These are phyloP conservation scores for Asterionellopsis glacialis DNA, from an alignment of 108 stramenopile genomes.

Conservation along the genomic window DNA sequence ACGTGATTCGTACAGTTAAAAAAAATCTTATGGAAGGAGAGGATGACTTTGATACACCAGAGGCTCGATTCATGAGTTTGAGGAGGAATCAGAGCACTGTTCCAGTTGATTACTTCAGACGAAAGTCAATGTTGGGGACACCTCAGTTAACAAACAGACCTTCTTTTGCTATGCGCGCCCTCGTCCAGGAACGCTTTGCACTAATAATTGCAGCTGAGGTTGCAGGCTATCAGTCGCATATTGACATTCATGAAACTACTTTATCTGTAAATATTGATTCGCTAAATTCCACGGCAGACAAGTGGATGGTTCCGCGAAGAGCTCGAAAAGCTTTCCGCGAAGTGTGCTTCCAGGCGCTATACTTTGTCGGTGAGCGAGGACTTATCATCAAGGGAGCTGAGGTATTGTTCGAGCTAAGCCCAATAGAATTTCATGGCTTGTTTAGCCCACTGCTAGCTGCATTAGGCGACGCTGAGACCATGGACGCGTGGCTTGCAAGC, in stretches of 20 bases:
- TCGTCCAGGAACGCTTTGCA: conserved; percentile 79
- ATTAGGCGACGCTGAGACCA: conserved; percentile 75
- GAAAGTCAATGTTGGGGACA: neutral
- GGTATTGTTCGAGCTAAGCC: conserved; percentile 62
- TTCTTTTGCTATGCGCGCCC: conserved; percentile 66
- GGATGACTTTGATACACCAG: conserved; percentile 10
- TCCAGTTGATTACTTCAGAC: conserved; percentile 11
- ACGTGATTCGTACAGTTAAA: conserved; percentile 36
- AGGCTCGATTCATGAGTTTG: conserved; percentile 26
- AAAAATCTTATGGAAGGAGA: conserved; percentile 4
- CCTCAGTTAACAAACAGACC: conserved; percentile 46
- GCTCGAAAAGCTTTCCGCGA: conserved; percentile 80
- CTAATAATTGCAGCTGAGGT: conserved; percentile 83
- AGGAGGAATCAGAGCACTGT: conserved; percentile 15
- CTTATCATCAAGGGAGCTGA: conserved; percentile 71
- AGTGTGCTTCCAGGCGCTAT: conserved; percentile 67
- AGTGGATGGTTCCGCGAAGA: conserved; percentile 77
- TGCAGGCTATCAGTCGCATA: conserved; percentile 65
- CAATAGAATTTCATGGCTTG: conserved; percentile 69
- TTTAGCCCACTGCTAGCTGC: conserved; percentile 78
- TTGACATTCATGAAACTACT: conserved; percentile 66
- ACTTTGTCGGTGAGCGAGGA: conserved; percentile 82
- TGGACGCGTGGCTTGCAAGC: conserved; percentile 72
- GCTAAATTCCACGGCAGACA: conserved; percentile 57
- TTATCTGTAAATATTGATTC: conserved; percentile 61